phyloP scores from a whole-genome alignment of 208 protist genomes.

The Wallacemonas sp. region DNA sequence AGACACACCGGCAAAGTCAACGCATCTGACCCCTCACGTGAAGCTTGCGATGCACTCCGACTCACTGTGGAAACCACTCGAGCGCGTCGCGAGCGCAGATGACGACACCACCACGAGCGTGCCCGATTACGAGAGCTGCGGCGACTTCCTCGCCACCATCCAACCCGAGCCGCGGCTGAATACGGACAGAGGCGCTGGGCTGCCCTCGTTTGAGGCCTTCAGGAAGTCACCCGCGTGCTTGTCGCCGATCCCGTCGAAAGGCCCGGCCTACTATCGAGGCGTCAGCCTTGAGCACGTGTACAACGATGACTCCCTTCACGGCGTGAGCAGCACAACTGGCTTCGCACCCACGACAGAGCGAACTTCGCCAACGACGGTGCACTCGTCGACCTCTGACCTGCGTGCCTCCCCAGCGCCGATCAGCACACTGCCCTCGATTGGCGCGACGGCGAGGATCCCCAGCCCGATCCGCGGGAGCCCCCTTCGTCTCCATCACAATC shows the following conservation, averaged over 20 bases:
- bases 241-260: neutral
- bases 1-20: too few species aligned
- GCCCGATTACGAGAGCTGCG: neutral
- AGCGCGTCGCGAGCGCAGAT: neutral
- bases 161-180: too few species aligned
- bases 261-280: neutral
- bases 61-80: neutral
- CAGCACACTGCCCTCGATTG: neutral
- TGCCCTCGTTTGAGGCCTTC: neutral
- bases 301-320: slow-evolving; percentile 10
- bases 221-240: neutral
- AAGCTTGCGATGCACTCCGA: neutral
- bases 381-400: slow-evolving; percentile 12
- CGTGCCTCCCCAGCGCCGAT: neutral
- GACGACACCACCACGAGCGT: neutral
- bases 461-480: neutral
- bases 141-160: too few species aligned
- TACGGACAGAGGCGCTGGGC: too few species aligned
- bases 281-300: neutral
- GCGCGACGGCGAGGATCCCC: neutral
- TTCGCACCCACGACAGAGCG: neutral
- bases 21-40: too few species aligned
- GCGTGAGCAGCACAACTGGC: neutral
- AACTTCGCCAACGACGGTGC: neutral
- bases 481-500: too few species aligned